Conservation (phyloP, 805 yeast genomes). For the Jamesozyma rosinii region DNA sequence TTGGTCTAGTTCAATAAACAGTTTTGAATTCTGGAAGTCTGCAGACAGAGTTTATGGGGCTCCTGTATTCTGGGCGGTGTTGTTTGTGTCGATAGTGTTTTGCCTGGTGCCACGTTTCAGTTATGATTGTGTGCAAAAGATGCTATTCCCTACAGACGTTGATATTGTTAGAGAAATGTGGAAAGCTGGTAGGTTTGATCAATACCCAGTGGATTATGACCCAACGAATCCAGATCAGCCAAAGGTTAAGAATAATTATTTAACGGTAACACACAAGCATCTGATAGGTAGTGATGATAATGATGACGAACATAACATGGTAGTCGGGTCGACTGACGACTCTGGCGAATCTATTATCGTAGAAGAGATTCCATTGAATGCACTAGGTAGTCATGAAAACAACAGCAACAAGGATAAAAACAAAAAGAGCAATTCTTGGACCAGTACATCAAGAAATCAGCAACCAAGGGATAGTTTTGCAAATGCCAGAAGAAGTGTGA, state of each 20-base stretch:
- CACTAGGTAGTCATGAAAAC: slow-evolving; percentile 2
- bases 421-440: slow-evolving; percentile 9
- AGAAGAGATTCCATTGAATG: slow-evolving; percentile 34
- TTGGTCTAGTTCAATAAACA: slow-evolving; percentile 51
- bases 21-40: slow-evolving; percentile 59
- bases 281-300: not conserved
- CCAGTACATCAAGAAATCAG: slow-evolving; percentile 9
- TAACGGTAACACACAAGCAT: not conserved
- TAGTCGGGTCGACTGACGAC: slow-evolving; percentile 6
- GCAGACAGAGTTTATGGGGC: slow-evolving; percentile 59
- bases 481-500: slow-evolving; percentile 5
- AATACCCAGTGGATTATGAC: slow-evolving; percentile 60
- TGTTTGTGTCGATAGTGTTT: slow-evolving; percentile 49
- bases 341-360: slow-evolving; percentile 28
- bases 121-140: slow-evolving; percentile 44
- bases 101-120: slow-evolving; percentile 64
- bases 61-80: slow-evolving; percentile 57
- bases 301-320: not conserved
- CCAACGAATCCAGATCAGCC: slow-evolving; percentile 72
- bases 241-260: slow-evolving; percentile 27
- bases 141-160: slow-evolving; percentile 55
- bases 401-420: not conserved
- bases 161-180: slow-evolving; percentile 71
- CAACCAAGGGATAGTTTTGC: not conserved
- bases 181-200: slow-evolving; percentile 53